Evolutionary conservation across 2,329 filamentous ascomycete species (phyloP), one percentile per base, ranked within the genome.

Genomic region (Beauveria pseudobassiana): DNA sequence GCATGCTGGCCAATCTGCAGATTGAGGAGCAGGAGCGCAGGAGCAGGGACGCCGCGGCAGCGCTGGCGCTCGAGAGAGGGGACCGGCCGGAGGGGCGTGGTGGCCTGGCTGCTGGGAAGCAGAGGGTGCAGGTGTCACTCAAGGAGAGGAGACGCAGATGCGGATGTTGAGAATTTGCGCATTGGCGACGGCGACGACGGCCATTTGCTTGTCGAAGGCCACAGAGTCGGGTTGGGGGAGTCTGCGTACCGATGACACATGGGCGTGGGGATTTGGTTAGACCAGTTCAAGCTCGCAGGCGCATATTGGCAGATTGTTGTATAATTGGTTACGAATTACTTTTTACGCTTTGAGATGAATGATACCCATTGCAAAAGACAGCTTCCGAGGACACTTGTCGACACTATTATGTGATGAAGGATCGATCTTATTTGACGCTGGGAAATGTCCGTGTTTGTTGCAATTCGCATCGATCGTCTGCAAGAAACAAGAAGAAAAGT

Each of bases 11-110:
- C 1, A 72, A 75, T 30, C 64, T 82, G 49, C 76, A 77, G 65
- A 69, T 84, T 7, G 74, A 79, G 45, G 76, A 79, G 45, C 72
- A 78, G 62, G 72, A 74, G 22, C 75, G 75, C 38, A 71, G 72
- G 16, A 73, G 73, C 2, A 68, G 74, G 59, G 74, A 79, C 56
- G 72, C 73, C 53, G 72, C 73, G 53, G 72, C 73, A 26, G 73
- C 78, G 3, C 72, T 86, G 12, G 82, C 82, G 0, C 65, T 82
- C 7, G 83, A 86, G 67, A 77, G 83, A 63, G 76, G 76, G 8
- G 69, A 75, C 43, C 67, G 69, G 22, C 20, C 26, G n/a, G 8
- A 8, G 16, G 26, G 24, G 14, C 16, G 5, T 16, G n/a, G 40
- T 24, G 40, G 30, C n/a, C 61, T 67, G 8, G 62, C 58, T 14